phyloP scores from a whole-genome alignment of 2,329 filamentous ascomycete species.

The Colletotrichum viniferum region DNA sequence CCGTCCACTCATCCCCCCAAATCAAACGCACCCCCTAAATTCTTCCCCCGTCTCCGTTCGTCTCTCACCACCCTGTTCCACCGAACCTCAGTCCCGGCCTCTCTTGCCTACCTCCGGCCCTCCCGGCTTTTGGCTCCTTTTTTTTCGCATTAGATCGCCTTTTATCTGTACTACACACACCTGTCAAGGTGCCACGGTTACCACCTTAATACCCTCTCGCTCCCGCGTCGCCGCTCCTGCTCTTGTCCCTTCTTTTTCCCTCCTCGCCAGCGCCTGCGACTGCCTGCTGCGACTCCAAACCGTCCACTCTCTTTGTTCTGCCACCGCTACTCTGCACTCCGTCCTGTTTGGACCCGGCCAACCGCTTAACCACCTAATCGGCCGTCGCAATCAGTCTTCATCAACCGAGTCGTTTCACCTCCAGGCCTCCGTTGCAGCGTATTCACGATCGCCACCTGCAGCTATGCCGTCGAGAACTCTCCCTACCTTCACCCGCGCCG shows the following conservation, averaged over 20 bases:
- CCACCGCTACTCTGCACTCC: background rate
- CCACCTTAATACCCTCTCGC: constrained; percentile 5
- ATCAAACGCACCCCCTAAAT: constrained; percentile 17
- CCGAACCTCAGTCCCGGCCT: constrained; percentile 14
- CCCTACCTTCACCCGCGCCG: constrained; percentile 79
- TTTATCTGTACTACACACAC: background rate
- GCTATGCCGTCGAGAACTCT: constrained; percentile 80
- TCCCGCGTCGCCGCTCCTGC: background rate
- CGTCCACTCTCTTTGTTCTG: constrained; percentile 17
- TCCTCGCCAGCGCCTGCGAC: constrained; percentile 3
- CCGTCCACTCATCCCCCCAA: background rate
- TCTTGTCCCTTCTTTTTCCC: background rate
- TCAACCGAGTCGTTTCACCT: background rate
- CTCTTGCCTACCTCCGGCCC: constrained; percentile 4
- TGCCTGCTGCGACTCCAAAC: constrained; percentile 6
- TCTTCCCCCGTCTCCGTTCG: background rate
- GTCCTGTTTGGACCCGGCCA: constrained; percentile 1
- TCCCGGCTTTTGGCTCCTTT: constrained; percentile 19
- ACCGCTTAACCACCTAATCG: background rate
- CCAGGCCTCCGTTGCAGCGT: constrained; percentile 14
- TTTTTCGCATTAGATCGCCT: constrained; percentile 7
- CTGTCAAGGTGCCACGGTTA: background rate
- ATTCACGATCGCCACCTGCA: background rate
- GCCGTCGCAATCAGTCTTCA: background rate
- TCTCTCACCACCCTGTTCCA: constrained; percentile 15